These are phyloP conservation scores for Suillus luteus DNA, from an alignment of 768 basidiomycete genomes.

Conservation along the genomic window DNA sequence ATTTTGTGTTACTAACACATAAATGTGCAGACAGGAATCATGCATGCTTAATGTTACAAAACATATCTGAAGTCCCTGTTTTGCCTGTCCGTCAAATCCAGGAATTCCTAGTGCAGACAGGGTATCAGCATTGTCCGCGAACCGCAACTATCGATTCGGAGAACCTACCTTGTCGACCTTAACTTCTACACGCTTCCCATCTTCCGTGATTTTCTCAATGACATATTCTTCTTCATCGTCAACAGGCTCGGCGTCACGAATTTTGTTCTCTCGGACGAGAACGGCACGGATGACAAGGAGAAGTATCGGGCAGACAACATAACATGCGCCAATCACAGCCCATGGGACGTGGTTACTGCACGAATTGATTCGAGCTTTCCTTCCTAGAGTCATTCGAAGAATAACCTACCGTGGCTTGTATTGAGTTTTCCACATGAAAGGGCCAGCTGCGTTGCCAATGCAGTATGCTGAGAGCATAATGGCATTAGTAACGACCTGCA, in stretches of 20 bases:
- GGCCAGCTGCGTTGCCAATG: slow-evolving; percentile 59
- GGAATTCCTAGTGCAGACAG: slow-evolving; percentile 50
- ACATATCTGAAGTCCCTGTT: slow-evolving; percentile 77
- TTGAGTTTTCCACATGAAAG: slow-evolving; percentile 70
- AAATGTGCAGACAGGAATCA: background rate
- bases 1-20: background rate
- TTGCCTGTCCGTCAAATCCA: slow-evolving; percentile 73
- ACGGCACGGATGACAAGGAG: slow-evolving; percentile 43
- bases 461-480: slow-evolving; percentile 69
- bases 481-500: slow-evolving; percentile 52
- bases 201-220: slow-evolving; percentile 45
- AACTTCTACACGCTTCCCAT: slow-evolving; percentile 53
- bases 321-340: slow-evolving; percentile 68
- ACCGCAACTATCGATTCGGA: background rate
- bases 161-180: slow-evolving; percentile 59
- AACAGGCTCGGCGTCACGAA: slow-evolving; percentile 51
- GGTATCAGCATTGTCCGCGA: background rate
- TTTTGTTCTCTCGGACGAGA: slow-evolving; percentile 35
- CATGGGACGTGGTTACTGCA: slow-evolving; percentile 66
- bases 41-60: slow-evolving; percentile 36
- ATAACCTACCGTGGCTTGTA: slow-evolving; percentile 55
- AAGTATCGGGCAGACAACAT: slow-evolving; percentile 47
- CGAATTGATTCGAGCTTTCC: background rate
- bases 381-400: background rate
- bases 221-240: slow-evolving; percentile 62